A percentile compares a stretch with the other conserved stretches of the same genome.
phyloP scores from a whole-genome alignment of 1,284 basidiomycete genomes.

The Naganishia liquefaciens region DNA sequence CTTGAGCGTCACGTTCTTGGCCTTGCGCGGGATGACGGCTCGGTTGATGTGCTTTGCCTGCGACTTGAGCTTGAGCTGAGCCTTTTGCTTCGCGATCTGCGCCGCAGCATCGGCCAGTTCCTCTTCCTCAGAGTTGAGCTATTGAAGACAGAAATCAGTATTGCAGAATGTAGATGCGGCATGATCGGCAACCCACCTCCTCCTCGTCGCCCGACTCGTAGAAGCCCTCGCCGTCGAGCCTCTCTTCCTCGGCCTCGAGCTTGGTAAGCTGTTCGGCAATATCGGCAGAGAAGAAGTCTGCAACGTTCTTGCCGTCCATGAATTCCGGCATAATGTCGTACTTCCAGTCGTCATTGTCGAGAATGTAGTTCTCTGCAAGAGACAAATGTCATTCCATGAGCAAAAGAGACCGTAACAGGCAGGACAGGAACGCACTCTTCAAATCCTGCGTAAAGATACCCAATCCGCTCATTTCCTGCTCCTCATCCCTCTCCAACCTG shows the following conservation, averaged over 20 bases:
- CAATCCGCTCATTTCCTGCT: constrained; percentile 68
- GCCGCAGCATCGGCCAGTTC: constrained; percentile 69
- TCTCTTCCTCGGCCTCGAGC: constrained; percentile 94
- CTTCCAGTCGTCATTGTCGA: constrained; percentile 93
- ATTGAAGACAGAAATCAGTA: background rate
- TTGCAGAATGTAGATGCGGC: background rate
- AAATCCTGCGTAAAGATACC: constrained; percentile 88
- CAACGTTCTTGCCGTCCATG: constrained; percentile 96
- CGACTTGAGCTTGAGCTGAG: constrained; percentile 69
- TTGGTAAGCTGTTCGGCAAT: constrained; percentile 96
- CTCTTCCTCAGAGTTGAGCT: constrained; percentile 92
- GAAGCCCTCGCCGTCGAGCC: constrained; percentile 88
- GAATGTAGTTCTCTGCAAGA: constrained; percentile 77
- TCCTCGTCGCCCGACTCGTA: constrained; percentile 85
- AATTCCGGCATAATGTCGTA: constrained; percentile 94
- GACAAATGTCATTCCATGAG: too few species aligned
- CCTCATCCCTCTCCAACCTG: constrained; percentile 73
- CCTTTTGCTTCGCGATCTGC: constrained; percentile 65
- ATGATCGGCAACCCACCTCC: constrained; percentile 61
- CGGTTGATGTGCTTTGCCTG: constrained; percentile 86
- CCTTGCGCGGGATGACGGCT: constrained; percentile 80
- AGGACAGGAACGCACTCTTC: constrained; percentile 75
- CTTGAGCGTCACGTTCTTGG: constrained; percentile 78
- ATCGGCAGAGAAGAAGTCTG: constrained; percentile 99
- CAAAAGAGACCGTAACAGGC: too few species aligned